Base-by-base conservation (phyloP, 257 asterid species). In the Haberlea rhodopensis region DNA sequence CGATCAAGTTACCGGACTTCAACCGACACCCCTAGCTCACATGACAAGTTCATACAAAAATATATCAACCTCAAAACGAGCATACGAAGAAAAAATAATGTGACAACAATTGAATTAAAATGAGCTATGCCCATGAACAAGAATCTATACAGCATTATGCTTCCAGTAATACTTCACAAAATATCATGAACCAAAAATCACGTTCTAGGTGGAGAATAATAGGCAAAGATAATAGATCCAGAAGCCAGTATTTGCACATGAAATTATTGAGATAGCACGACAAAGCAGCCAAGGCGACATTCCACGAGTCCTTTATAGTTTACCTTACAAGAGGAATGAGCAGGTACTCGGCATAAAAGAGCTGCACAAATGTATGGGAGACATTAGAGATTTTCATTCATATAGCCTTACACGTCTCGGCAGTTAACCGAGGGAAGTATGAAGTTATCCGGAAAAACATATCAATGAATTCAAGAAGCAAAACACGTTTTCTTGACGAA, bases 331-430 rank as follows among this genome's bases (percentile, higher is more conserved):
- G n/a, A n/a, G n/a, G n/a, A n/a, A n/a, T n/a, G n/a, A n/a, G n/a
- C n/a, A n/a, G 78, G 76, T 91, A 91, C 80, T 91, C 98, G 0
- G 95, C 96, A 69, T 91, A 91, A 76, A 91, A 91, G 68, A 91
- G 95, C 96, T 91, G 95, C 87, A 76, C 20, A 73, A n/a, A 26
- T 71, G 18, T 27, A 18, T 4, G 57, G 6, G 62, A 56, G 13
- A 4, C 29, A 51, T 40, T 19, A 43, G 9, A 56, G 7, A 55
- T 23, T 58, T n/a, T 37, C 22, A 23, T 16, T 16, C 24, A 45
- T 22, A 10, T 2, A 31, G 43, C 6, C 19, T 53, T 10, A 13
- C 48, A 40, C 48, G 18, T 0, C 18, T 40, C 48, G 0, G 18
- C 48, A 13, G 48, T 40, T 40, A 40, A 40, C n/a, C 18, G 48